Percentiles rank a stretch among this genome's conserved stretches.
Conservation (phyloP, 768 basidiomycete genomes). For the Auriscalpium microsporum region DNA sequence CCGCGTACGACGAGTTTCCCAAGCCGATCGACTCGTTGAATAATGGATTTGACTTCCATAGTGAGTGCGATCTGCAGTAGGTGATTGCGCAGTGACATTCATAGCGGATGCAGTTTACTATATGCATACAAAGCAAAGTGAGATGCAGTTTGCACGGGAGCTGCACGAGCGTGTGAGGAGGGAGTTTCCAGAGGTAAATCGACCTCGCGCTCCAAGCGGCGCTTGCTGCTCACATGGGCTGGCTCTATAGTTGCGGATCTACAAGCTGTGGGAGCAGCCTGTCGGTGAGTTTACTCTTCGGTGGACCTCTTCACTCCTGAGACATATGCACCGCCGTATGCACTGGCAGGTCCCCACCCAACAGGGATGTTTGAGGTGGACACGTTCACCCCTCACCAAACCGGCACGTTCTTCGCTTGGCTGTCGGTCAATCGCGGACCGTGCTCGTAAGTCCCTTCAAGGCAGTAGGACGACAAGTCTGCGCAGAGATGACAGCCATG, state of each 20-base stretch:
- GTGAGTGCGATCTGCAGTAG: constrained; percentile 28
- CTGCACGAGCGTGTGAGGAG: constrained; percentile 50
- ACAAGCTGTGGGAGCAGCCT: constrained; percentile 52
- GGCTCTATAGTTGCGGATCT: constrained; percentile 44
- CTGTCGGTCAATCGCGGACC: constrained; percentile 61
- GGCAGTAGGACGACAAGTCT: too few relatives aligned
- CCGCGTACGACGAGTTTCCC: constrained; percentile 47
- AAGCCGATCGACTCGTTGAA: constrained; percentile 42
- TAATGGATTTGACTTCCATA: constrained; percentile 68
- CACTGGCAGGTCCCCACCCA: constrained; percentile 61
- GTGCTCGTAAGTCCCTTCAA: not conserved
- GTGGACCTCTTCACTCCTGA: too few relatives aligned
- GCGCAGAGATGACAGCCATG: too few relatives aligned
- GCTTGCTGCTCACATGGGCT: not conserved
- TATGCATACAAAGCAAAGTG: constrained; percentile 34
- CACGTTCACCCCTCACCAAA: constrained; percentile 57
- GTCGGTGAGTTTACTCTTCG: constrained; percentile 34
- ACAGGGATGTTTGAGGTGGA: constrained; percentile 69
- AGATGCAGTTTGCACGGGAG: constrained; percentile 41
- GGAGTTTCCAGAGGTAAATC: constrained; percentile 60
- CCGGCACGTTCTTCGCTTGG: constrained; percentile 61
- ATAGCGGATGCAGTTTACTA: constrained; percentile 45
- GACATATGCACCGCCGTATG: not conserved
- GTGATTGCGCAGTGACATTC: not conserved
- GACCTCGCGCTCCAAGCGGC: not conserved